Evolutionary conservation across 2,329 filamentous ascomycete species (phyloP).

Genomic region (Leptographium procerum): DNA sequence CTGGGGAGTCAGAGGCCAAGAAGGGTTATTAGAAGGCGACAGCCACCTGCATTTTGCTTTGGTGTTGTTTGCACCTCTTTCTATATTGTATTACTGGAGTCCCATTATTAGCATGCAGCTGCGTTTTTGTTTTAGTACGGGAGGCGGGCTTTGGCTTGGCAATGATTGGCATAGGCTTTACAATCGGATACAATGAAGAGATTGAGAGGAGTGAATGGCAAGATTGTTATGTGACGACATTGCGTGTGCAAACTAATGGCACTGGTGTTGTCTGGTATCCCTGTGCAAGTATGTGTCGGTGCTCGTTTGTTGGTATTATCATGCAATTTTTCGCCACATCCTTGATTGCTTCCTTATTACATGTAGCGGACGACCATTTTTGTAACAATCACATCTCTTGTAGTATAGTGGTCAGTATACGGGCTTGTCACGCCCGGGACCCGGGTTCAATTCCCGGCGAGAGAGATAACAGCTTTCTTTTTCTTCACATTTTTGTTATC

Average conservation of each 20-base stretch:
- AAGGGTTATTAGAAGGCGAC: background rate
- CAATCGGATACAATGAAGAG: background rate
- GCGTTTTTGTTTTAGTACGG: background rate
- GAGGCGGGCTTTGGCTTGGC: background rate
- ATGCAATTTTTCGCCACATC: too few relatives aligned
- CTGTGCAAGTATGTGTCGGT: too few relatives aligned
- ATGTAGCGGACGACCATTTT: too few relatives aligned
- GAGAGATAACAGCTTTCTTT: background rate
- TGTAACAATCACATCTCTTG: constrained; percentile 6
- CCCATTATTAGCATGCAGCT: background rate
- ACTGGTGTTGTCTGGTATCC: background rate
- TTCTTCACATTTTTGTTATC: background rate
- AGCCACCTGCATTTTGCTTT: background rate
- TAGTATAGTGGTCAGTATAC: constrained; percentile 14
- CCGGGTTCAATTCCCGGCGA: constrained; percentile 6
- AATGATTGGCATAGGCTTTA: background rate
- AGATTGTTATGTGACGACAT: too few relatives aligned
- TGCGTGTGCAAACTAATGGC: too few relatives aligned
- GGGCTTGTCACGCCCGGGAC: constrained; percentile 9
- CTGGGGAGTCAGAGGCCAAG: background rate
- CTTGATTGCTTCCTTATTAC: too few relatives aligned
- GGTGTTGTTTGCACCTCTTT: background rate
- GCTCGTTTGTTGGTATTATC: too few relatives aligned
- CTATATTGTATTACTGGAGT: background rate
- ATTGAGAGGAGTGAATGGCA: too few relatives aligned